Conservation (phyloP, 2,329 filamentous ascomycete genomes). For the Cladosporium sp. region DNA sequence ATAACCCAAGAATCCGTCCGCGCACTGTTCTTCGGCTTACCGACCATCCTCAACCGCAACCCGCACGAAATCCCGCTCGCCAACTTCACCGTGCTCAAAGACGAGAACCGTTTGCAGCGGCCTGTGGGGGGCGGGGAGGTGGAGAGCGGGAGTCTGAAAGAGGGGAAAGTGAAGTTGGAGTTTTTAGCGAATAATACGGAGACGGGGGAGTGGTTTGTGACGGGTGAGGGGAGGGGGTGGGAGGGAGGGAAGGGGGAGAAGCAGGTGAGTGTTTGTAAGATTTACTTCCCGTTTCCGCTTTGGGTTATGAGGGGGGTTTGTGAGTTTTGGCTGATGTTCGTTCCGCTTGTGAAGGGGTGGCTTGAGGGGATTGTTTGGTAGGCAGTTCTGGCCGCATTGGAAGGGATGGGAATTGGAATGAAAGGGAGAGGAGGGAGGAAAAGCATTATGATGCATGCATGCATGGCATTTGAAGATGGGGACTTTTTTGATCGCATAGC, state of each 20-base stretch:
- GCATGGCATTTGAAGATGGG: background rate
- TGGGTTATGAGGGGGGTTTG: background rate
- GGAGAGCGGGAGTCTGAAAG: slow-evolving; percentile 56
- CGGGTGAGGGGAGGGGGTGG: background rate
- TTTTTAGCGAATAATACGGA: slow-evolving; percentile 30
- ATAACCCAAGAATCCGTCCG: slow-evolving; percentile 56
- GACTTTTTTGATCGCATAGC: background rate
- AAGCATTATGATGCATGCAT: background rate
- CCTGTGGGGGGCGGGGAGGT: slow-evolving; percentile 50
- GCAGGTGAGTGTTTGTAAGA: slow-evolving; percentile 2
- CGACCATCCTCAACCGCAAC: slow-evolving; percentile 59
- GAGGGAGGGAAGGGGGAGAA: background rate
- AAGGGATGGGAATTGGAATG: background rate
- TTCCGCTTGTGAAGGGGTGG: background rate
- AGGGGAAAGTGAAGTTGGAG: slow-evolving; percentile 34
- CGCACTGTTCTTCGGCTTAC: slow-evolving; percentile 65
- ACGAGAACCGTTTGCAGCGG: slow-evolving; percentile 57
- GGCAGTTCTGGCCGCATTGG: background rate
- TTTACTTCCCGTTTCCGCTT: background rate
- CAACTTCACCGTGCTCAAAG: slow-evolving; percentile 64
- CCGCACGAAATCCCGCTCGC: slow-evolving; percentile 64
- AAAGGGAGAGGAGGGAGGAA: background rate
- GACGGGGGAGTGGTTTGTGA: slow-evolving; percentile 25
- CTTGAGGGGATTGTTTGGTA: slow-evolving; percentile 1
- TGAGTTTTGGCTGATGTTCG: background rate